Percentiles rank a stretch among this genome's conserved stretches.
Conservation (phyloP, 495 filamentous ascomycete species). For the Tuber magnatum region DNA sequence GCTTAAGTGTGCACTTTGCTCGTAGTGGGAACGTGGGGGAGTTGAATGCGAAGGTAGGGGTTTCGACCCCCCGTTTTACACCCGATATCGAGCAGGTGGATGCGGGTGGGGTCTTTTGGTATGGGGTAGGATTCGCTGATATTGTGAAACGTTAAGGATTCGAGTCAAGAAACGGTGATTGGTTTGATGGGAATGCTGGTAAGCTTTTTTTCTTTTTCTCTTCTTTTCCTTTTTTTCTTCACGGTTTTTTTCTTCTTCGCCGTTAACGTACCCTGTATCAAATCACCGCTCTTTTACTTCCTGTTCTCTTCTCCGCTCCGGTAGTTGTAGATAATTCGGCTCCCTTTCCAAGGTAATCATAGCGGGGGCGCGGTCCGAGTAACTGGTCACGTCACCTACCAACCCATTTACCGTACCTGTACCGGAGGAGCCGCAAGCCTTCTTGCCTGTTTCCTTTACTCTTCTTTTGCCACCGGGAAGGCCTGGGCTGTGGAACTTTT, state of each 20-base stretch:
- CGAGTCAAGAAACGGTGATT: constrained; percentile 91
- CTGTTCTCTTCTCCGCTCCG: neutral
- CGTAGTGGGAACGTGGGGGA: constrained; percentile 82
- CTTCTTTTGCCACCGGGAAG: neutral
- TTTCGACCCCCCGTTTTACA: neutral
- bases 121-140: constrained; percentile 16
- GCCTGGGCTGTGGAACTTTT: neutral
- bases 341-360: neutral
- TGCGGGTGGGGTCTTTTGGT: constrained; percentile 2
- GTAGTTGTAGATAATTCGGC: neutral
- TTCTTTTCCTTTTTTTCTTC: no score
- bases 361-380: constrained; percentile 1
- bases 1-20: constrained; percentile 86
- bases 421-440: neutral
- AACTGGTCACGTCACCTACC: constrained; percentile 3
- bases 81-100: neutral
- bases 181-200: constrained; percentile 84
- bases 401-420: neutral
- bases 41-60: constrained; percentile 60
- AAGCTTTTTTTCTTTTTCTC: constrained; percentile 40
- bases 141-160: constrained; percentile 60
- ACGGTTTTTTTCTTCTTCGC: constrained; percentile 15
- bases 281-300: constrained; percentile 1
- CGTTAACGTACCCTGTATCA: constrained; percentile 1
- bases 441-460: neutral